phyloP scores from a whole-genome alignment of 176 grass and related monocot species.

The Phoenix dactylifera region DNA sequence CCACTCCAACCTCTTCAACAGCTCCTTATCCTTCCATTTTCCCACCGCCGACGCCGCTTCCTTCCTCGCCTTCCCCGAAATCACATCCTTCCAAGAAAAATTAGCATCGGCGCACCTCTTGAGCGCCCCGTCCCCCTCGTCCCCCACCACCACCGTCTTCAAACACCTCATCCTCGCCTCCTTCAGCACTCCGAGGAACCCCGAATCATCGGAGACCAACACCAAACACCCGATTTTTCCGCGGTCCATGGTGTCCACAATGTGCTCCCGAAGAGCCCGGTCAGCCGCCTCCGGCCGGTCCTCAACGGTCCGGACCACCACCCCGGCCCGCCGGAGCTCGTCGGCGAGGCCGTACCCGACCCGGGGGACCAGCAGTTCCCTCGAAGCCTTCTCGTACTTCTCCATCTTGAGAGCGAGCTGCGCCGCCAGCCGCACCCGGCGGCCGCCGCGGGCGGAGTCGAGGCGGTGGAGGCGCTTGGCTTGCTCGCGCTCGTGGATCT shows the following conservation, averaged over 20 bases:
- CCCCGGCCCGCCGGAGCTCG: conserved; percentile 33
- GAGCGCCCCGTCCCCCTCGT: conserved; percentile 25
- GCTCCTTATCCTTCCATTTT: conserved; percentile 41
- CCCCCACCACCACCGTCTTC: conserved; percentile 40
- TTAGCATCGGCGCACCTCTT: conserved; percentile 36
- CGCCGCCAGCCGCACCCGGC: conserved; percentile 37
- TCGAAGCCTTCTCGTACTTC: conserved; percentile 59
- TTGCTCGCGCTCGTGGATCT: conserved; percentile 27
- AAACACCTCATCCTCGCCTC: conserved; percentile 37
- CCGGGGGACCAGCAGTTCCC: conserved; percentile 27
- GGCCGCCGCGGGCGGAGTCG: conserved; percentile 33
- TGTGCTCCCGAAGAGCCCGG: conserved; percentile 25
- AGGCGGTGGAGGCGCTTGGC: conserved; percentile 35
- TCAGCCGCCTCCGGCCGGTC: conserved; percentile 4
- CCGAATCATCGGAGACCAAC: conserved; percentile 30
- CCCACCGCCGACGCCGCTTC: conserved; percentile 27
- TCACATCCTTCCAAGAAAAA: conserved; percentile 43
- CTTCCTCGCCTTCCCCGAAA: conserved; percentile 41
- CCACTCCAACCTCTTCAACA: conserved; percentile 50
- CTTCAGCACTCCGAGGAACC: conserved; percentile 28
- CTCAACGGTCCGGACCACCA: conserved; percentile 19
- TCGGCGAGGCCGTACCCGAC: conserved; percentile 28
- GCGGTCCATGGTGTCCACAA: conserved; percentile 42
- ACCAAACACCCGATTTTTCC: conserved; percentile 32
- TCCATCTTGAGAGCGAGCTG: conserved; percentile 52